Evolutionary conservation across 768 basidiomycete species (phyloP), one percentile per base, ranked within the genome.

Genomic region (Thelephora aurantiotincta): DNA sequence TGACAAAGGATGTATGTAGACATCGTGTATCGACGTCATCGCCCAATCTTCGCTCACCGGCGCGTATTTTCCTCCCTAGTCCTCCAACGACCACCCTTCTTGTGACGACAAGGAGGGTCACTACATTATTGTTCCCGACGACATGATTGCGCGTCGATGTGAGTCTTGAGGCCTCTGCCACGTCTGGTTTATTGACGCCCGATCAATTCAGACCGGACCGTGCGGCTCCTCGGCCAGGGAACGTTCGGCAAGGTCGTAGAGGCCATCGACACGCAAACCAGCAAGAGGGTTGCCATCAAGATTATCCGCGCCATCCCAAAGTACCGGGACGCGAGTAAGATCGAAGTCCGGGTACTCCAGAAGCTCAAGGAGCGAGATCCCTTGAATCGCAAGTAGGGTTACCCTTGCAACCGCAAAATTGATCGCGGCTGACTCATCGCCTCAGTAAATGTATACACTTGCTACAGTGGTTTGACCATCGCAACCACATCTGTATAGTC

Each of bases 211-310:
- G 94, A 97, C 77, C 87, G 85, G 43, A 97, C 93, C 36, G 79
- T 93, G 51, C 75, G 80, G 49, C 71, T 93, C 19, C 72, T 99
- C 5, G 96, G 96, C 14, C 94, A 98, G 68, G 96, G 96, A 11
- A 98, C 96, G 12, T 99, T 98, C 60, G 96, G 96, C 55, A 99
- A 98, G 65, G 96, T 99, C 26, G 92, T 99, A 43, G 89, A 97
- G 63, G 91, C 91, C 6, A 63, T 84, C 55, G 89, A 96, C 68
- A 75, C 76, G 36, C 73, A 79, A 53, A 82, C 76, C 22, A 76
- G 82, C 51, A 72, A 69, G 55, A 70, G 78, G 57, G 93, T 97
- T 30, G 96, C 96, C 45, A 91, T 99, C 69, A 99, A 99, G 73
- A 93, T 99, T 50, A 99, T 99, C 56, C 81, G 96, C 44, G 91